phyloP scores from a whole-genome alignment of 2,329 filamentous ascomycete species.

The Alternaria consortialis region DNA sequence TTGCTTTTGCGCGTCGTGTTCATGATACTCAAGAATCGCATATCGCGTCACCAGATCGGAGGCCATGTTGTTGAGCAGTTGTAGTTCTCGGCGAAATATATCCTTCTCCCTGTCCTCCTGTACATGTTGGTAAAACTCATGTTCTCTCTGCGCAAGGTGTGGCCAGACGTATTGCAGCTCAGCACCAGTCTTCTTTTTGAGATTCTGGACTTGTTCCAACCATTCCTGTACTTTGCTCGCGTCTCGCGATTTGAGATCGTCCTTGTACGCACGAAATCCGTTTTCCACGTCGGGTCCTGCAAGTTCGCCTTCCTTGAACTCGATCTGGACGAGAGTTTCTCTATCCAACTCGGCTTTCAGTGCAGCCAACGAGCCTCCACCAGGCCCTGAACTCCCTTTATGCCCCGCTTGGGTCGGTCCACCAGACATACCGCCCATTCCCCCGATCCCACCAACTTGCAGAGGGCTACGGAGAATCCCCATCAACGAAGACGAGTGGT shows the following conservation, averaged over 20 bases:
- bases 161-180: conserved; percentile 31
- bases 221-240: conserved; percentile 20
- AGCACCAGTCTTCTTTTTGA: conserved; percentile 10
- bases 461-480: conserved; percentile 2
- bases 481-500: conserved; percentile 9
- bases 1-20: conserved; percentile 27
- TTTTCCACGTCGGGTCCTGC: conserved; percentile 26
- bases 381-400: not conserved
- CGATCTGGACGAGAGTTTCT: conserved; percentile 19
- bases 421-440: not conserved
- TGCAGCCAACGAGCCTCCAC: not conserved
- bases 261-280: conserved; percentile 25
- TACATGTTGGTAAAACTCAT: conserved; percentile 22
- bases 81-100: conserved; percentile 22
- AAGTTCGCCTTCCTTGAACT: conserved; percentile 26
- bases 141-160: conserved; percentile 24
- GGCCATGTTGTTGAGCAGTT: conserved; percentile 27
- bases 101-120: conserved; percentile 26
- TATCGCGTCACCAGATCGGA: conserved; percentile 11
- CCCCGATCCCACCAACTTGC: conserved; percentile 1
- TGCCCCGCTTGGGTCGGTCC: not conserved
- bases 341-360: conserved; percentile 7
- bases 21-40: conserved; percentile 24
- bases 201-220: conserved; percentile 23
- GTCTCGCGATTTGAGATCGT: conserved; percentile 18